Conservation (phyloP, 2,329 filamentous ascomycete genomes). For the Botrytis aclada region DNA sequence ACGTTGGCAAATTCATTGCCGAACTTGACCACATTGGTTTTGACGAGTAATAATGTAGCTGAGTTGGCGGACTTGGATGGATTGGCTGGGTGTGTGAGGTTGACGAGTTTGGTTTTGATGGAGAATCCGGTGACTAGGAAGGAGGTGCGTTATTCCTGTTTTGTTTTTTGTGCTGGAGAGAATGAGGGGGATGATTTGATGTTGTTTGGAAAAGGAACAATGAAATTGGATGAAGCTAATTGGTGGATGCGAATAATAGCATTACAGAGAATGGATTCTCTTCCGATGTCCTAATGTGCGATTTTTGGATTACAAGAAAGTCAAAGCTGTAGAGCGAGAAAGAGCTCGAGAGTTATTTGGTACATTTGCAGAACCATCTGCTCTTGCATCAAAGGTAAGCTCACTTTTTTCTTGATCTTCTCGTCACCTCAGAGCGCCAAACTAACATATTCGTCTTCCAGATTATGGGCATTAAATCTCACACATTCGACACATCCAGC, state of each 20-base stretch:
- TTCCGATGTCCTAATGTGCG: constrained; percentile 82
- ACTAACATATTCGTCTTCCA: constrained; percentile 34
- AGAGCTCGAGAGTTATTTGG: constrained; percentile 81
- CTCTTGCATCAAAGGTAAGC: constrained; percentile 68
- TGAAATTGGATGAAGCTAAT: not conserved
- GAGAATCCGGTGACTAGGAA: constrained; percentile 91
- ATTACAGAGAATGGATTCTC: constrained; percentile 90
- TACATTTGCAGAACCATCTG: constrained; percentile 70
- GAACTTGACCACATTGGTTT: constrained; percentile 74
- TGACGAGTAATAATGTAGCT: constrained; percentile 76
- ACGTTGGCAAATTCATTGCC: constrained; percentile 73
- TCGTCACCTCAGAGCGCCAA: not conserved
- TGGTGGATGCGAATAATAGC: constrained; percentile 46
- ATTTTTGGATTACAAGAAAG: constrained; percentile 90
- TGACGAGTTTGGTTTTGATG: constrained; percentile 77
- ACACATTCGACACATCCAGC: constrained; percentile 56
- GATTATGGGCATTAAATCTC: constrained; percentile 84
- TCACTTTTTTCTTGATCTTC: constrained; percentile 20
- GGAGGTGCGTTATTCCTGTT: constrained; percentile 63
- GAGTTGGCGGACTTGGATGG: constrained; percentile 87
- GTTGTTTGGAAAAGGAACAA: not conserved
- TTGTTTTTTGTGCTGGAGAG: constrained; percentile 2
- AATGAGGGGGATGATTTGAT: not conserved
- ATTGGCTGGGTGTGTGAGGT: constrained; percentile 61
- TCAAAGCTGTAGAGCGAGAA: constrained; percentile 79